Conservation (phyloP, 352 stramenopile genomes). For the Globisporangium emineosum region DNA sequence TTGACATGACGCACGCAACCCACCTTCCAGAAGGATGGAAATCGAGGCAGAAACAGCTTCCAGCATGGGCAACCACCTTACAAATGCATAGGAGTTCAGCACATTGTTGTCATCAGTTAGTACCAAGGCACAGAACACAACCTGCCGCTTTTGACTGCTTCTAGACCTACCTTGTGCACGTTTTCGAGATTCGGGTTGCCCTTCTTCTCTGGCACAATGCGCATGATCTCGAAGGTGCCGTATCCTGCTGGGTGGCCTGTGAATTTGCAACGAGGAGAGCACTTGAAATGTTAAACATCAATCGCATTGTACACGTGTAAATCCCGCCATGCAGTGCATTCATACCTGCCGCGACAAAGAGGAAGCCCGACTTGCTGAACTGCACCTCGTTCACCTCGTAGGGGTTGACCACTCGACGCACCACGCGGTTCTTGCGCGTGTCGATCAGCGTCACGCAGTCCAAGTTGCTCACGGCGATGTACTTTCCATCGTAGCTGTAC, state of each 20-base stretch:
- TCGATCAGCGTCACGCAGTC: conserved; percentile 82
- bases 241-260: conserved; percentile 65
- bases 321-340: neutral
- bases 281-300: neutral
- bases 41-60: conserved; percentile 79
- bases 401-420: conserved; percentile 74
- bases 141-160: neutral
- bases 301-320: neutral
- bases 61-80: conserved; percentile 73
- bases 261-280: neutral
- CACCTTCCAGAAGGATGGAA: conserved; percentile 75
- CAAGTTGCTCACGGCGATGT: conserved; percentile 71
- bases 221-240: conserved; percentile 84
- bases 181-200: conserved; percentile 79
- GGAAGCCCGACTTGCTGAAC: conserved; percentile 73
- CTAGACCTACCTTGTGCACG: conserved; percentile 59
- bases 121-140: neutral
- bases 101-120: conserved; percentile 2
- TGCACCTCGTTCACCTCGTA: conserved; percentile 84
- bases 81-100: neutral
- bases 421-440: conserved; percentile 74
- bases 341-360: conserved; percentile 72
- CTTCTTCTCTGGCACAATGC: conserved; percentile 73
- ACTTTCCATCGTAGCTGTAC: conserved; percentile 80
- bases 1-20: neutral